phyloP scores from a whole-genome alignment of 148 eudicot genomes.

The Persicaria tinctoria region DNA sequence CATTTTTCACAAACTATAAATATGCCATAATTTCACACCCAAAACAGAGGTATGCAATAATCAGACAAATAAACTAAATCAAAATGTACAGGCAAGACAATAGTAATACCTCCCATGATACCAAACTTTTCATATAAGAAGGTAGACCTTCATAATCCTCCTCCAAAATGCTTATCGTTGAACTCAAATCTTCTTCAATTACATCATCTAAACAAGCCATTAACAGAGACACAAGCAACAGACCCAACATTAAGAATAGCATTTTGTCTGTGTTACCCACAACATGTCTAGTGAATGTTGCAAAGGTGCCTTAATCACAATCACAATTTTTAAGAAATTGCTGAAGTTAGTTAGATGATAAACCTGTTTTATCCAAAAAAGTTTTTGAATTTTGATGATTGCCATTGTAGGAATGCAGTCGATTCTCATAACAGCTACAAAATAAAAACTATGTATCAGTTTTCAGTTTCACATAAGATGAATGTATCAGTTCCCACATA shows the following conservation, averaged over 20 bases:
- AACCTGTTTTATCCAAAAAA: conserved; percentile 13
- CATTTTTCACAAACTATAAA: neutral
- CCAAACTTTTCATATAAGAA: conserved; percentile 66
- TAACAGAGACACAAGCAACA: neutral
- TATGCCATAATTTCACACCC: too few species aligned
- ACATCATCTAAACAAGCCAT: neutral
- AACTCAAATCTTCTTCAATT: conserved; percentile 21
- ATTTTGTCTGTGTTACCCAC: neutral
- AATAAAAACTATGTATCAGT: conserved; percentile 6
- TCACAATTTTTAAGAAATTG: neutral
- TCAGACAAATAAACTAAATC: neutral
- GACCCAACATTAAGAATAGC: neutral
- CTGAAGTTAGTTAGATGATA: conserved; percentile 21
- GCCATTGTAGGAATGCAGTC: conserved; percentile 10
- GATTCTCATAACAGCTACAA: neutral
- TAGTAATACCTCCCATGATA: conserved; percentile 71
- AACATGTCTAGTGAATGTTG: neutral
- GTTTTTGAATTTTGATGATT: conserved; percentile 21
- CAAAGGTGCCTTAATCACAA: neutral
- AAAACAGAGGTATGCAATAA: neutral
- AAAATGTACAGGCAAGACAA: neutral
- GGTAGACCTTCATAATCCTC: conserved; percentile 82
- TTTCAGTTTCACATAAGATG: neutral
- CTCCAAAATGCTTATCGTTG: conserved; percentile 34
- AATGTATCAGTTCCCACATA: conserved; percentile 4